A percentile compares a stretch with the other conserved stretches of the same genome.
phyloP scores from a whole-genome alignment of 1,139 yeast species.

The Suhomyces atakaporum region DNA sequence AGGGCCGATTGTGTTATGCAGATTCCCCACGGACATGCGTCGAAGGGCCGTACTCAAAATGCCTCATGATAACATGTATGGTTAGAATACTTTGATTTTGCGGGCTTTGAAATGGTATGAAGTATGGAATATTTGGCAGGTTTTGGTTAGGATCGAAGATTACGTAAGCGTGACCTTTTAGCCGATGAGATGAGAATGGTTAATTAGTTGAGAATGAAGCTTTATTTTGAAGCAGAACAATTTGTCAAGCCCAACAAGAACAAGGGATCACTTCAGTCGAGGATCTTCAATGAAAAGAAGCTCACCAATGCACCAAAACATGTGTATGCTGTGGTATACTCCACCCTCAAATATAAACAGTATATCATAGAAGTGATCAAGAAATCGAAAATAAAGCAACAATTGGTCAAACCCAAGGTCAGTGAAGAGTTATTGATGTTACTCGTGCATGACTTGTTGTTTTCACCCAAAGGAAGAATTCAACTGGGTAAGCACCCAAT shows the following conservation, averaged over 20 bases:
- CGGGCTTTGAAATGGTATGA: no score
- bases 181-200: slow-evolving; percentile 6
- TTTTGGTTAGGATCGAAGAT: no score
- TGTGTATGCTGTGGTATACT: slow-evolving; percentile 76
- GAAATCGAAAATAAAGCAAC: slow-evolving; percentile 60
- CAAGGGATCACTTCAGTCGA: slow-evolving; percentile 57
- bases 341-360: slow-evolving; percentile 70
- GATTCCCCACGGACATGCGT: no score
- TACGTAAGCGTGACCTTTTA: slow-evolving; percentile 3
- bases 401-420: slow-evolving; percentile 35
- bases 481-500: slow-evolving; percentile 88
- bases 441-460: slow-evolving; percentile 77
- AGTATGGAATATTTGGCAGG: no score
- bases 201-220: slow-evolving; percentile 44
- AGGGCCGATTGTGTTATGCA: no score
- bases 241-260: slow-evolving; percentile 30
- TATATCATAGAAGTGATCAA: slow-evolving; percentile 62
- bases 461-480: slow-evolving; percentile 76
- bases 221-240: slow-evolving; percentile 64
- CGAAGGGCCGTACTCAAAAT: no score
- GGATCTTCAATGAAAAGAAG: slow-evolving; percentile 58
- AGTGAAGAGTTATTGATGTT: slow-evolving; percentile 56
- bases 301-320: slow-evolving; percentile 64
- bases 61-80: no score
- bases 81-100: no score